These are phyloP conservation scores for Cryptococcus wingfieldii DNA, from an alignment of 1,284 basidiomycete species.

Conservation along the genomic window DNA sequence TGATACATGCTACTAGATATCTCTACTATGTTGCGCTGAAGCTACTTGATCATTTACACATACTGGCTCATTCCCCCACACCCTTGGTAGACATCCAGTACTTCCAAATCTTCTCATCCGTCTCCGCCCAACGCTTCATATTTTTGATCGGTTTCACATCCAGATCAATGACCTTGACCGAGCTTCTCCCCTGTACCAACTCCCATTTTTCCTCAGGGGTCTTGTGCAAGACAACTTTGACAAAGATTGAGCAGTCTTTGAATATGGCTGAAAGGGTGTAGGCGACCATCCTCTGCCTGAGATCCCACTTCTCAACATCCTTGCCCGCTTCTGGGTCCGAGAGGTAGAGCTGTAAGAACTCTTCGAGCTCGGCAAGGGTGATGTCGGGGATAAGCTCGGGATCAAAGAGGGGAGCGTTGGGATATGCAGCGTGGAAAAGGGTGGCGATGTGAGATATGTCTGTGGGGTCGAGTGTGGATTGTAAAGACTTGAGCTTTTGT, in stretches of 20 bases:
- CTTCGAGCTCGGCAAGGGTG: constrained; percentile 57
- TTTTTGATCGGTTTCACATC: constrained; percentile 72
- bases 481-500: constrained; percentile 58
- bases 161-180: constrained; percentile 73
- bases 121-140: constrained; percentile 64
- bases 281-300: constrained; percentile 55
- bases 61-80: not conserved
- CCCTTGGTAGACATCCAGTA: constrained; percentile 46
- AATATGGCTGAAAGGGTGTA: constrained; percentile 87
- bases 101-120: constrained; percentile 64
- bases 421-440: constrained; percentile 23
- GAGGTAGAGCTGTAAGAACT: constrained; percentile 59
- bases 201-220: constrained; percentile 3
- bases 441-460: constrained; percentile 57
- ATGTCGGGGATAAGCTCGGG: constrained; percentile 50
- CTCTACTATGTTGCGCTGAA: no score
- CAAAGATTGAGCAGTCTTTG: constrained; percentile 90
- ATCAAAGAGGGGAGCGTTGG: constrained; percentile 23
- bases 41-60: not conserved
- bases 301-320: constrained; percentile 22
- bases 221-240: constrained; percentile 45
- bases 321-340: constrained; percentile 22
- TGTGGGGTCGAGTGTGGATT: constrained; percentile 71
- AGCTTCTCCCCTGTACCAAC: constrained; percentile 20
- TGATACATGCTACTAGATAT: no score